Evolutionary conservation across 306 rosid genomes (phyloP), one percentile per base, ranked within the genome.

Genomic region (Fagus sylvatica): DNA sequence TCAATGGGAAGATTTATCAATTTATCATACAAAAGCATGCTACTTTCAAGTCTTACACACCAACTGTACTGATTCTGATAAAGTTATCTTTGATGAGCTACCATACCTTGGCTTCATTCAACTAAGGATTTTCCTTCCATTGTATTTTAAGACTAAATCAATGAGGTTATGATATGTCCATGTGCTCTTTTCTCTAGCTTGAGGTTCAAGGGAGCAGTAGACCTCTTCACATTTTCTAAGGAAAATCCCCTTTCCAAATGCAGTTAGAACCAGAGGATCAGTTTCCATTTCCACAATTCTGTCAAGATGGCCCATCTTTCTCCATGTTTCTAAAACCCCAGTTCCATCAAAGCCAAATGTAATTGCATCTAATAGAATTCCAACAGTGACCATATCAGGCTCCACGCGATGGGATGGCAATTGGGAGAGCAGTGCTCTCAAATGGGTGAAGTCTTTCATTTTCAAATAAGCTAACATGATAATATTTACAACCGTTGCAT

Each of bases 161-260:
- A 90, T 85, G 72, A 90, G 90, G 73, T 61, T 76, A 34, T 78
- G 22, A 42, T 87, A 89, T 42, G 88, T 89, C 92, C 93, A 93
- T 30, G 74, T 79, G 79, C 68, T 75, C 42, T 61, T 78, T 67
- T 82, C 88, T 83, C 92, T 86, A 71, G 62, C 84, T 69, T 77
- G 76, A 33, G 89, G 87, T 7, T 80, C 80, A 69, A 90, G 88
- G 4, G 85, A 76, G 69, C 92, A 79, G 85, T 83, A 89, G 36
- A 77, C 81, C 67, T 60, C 77, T 84, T 89, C 93, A 72, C 88
- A 87, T 61, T 78, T 76, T 81, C 76, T 78, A 41, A 89, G 92
- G 79, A 93, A 89, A 76, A 73, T 67, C 12, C 93, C 97, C 81
- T 90, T 89, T 72, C 97, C 97, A 82, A 93, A 92, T 32, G 93